These are phyloP conservation scores for Hypomontagnella monticulosa DNA, from an alignment of 495 filamentous ascomycete genomes.

Conservation along the genomic window DNA sequence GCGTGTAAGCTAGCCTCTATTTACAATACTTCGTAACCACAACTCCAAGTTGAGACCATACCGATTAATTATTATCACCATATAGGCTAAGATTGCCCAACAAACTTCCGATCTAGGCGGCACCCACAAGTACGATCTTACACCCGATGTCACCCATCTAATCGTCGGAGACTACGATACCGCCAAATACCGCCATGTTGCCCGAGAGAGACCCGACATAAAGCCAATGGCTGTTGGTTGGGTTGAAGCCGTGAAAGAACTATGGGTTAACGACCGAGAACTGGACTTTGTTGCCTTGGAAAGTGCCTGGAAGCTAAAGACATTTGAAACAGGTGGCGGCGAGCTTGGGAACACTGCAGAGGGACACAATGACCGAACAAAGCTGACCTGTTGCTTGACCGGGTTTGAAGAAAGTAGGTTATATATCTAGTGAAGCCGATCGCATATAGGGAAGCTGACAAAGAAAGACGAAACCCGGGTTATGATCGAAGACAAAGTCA, in stretches of 20 bases:
- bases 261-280: slow-evolving; percentile 84
- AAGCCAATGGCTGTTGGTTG: slow-evolving; percentile 79
- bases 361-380: slow-evolving; percentile 45
- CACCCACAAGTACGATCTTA: slow-evolving; percentile 86
- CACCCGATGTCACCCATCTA: slow-evolving; percentile 93
- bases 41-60: slow-evolving; percentile 25
- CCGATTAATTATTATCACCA: slow-evolving; percentile 8
- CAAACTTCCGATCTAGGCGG: slow-evolving; percentile 87
- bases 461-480: slow-evolving; percentile 70
- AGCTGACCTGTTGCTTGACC: slow-evolving; percentile 83
- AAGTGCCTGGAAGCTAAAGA: slow-evolving; percentile 51
- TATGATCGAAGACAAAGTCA: slow-evolving; percentile 69
- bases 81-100: slow-evolving; percentile 73
- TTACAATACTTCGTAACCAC: not conserved
- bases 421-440: not conserved
- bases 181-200: slow-evolving; percentile 94
- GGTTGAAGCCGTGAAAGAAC: slow-evolving; percentile 81
- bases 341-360: slow-evolving; percentile 36
- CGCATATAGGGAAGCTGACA: slow-evolving; percentile 23
- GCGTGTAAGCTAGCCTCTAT: slow-evolving; percentile 66
- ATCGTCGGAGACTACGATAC: slow-evolving; percentile 89
- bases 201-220: slow-evolving; percentile 85
- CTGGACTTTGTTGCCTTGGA: slow-evolving; percentile 75
- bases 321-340: slow-evolving; percentile 54
- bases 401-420: slow-evolving; percentile 85